A percentile compares a stretch with the other conserved stretches of the same genome.
Conservation (phyloP, 805 yeast genomes). For the Suhomyces vadensis region DNA sequence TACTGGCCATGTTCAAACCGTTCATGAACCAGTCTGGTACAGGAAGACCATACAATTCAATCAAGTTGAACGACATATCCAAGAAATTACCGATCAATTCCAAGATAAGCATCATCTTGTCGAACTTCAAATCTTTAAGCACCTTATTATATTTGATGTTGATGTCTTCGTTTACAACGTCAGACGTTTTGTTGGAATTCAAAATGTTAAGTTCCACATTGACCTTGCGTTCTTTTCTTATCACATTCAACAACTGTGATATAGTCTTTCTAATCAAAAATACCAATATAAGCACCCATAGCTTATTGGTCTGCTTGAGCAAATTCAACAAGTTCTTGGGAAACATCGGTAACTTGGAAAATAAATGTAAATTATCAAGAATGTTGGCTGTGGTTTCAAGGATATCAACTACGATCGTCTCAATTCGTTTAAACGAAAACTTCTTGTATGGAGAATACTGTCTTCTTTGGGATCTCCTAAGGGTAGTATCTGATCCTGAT, state of each 20-base stretch:
- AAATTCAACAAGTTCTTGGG: slow-evolving; percentile 33
- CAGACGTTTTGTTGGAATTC: slow-evolving; percentile 18
- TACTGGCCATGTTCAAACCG: slow-evolving; percentile 40
- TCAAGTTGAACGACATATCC: slow-evolving; percentile 41
- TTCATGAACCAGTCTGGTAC: slow-evolving; percentile 47
- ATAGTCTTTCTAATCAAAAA: slow-evolving; percentile 43
- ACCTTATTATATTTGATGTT: slow-evolving; percentile 39
- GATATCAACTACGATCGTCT: slow-evolving; percentile 27
- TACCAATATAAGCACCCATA: slow-evolving; percentile 43
- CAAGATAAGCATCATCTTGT: slow-evolving; percentile 41
- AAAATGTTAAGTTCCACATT: slow-evolving; percentile 36
- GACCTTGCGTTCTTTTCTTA: slow-evolving; percentile 40
- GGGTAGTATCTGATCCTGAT: background rate
- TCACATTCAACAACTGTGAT: slow-evolving; percentile 42
- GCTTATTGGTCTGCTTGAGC: slow-evolving; percentile 43
- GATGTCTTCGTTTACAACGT: slow-evolving; percentile 21
- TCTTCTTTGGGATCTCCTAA: background rate
- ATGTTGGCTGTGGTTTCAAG: slow-evolving; percentile 41
- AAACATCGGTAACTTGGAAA: slow-evolving; percentile 45
- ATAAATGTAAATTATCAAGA: slow-evolving; percentile 43
- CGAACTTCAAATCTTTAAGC: slow-evolving; percentile 43
- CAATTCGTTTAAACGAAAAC: slow-evolving; percentile 34
- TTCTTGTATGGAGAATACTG: slow-evolving; percentile 12
- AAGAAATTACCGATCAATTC: slow-evolving; percentile 44
- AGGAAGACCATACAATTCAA: slow-evolving; percentile 36